Evolutionary conservation across 106 monocot genomes (phyloP).

Genomic region (Dioscorea zingiberensis): DNA sequence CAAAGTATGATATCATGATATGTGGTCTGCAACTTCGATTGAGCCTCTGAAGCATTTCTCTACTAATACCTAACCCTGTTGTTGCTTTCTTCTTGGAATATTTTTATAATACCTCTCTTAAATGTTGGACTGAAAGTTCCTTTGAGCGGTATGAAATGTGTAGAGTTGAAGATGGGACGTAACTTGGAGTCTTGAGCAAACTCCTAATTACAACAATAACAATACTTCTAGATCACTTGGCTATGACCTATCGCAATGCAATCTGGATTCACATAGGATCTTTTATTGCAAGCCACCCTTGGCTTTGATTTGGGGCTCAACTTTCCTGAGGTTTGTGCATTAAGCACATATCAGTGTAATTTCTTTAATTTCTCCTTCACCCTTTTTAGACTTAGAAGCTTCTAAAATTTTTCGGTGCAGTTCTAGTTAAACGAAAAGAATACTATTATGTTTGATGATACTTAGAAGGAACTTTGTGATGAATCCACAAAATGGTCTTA

Average conservation of each 20-base stretch:
- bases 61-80: not conserved
- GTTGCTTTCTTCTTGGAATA: too few relatives aligned
- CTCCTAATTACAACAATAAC: conserved; percentile 91
- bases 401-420: conserved; percentile 38
- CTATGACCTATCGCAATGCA: conserved; percentile 98
- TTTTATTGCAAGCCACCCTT: conserved; percentile 98
- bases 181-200: conserved; percentile 86
- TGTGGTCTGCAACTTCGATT: conserved; percentile 99
- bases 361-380: not conserved
- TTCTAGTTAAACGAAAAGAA: conserved; percentile 73
- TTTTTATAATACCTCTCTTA: too few relatives aligned
- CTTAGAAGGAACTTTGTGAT: conserved; percentile 96
- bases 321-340: conserved; percentile 70
- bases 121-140: not conserved
- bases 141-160: conserved; percentile 88
- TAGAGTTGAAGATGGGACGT: conserved; percentile 94
- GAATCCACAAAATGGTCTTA: conserved; percentile 98
- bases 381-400: not conserved
- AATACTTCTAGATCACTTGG: conserved; percentile 84
- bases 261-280: conserved; percentile 64
- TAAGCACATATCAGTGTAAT: not conserved
- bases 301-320: conserved; percentile 89
- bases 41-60: conserved; percentile 10
- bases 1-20: conserved; percentile 92
- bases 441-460: conserved; percentile 96